Evolutionary conservation across 2,329 filamentous ascomycete genomes (phyloP), one percentile per base, ranked within the genome.

Genomic region (Cytospora leucostoma): DNA sequence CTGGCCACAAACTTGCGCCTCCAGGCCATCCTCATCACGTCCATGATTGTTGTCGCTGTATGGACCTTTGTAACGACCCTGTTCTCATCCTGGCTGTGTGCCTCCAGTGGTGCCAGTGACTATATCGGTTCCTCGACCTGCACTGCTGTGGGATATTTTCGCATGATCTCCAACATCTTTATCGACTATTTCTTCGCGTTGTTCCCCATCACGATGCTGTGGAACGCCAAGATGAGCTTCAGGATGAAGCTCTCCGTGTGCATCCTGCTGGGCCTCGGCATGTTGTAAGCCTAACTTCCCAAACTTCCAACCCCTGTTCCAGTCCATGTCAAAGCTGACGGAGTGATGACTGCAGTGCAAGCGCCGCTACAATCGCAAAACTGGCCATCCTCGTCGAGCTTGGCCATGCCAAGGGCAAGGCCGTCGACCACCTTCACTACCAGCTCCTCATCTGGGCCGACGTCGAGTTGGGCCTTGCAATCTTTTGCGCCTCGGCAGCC

Each of bases 181-280:
- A 73, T 74, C 67, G 72, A 74, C 64, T 74, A 73, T 59, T 74
- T 74, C 57, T 74, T 73, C 49, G 72, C 73, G 37, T 59, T 74
- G 1, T 55, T 73, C 15, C 73, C 73, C 2, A 55, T 73, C 1
- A 68, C 62, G 17, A 73, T 74, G 53, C 70, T 74, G 13, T 67
- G 71, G 63, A 68, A 70, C 4, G 69, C 71, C 0, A 68, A 70
- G 44, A 71, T 74, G 70, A 69, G 67, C 32, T 59, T 40, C 3
- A 67, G 65, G 34, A 62, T 73, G 13, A 74, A 74, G 65, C 13
- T 72, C 4, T 67, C 70, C 0, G 72, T 72, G 10, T 66, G 73
- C 21, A 56, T 74, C 19, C 57, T 74, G 5, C 60, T 74, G 12
- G 70, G 73, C 2, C 62, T 74, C n/a, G 73, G 73, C 4, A 61